phyloP scores from a whole-genome alignment of 495 filamentous ascomycete species.

The Podospora sp. region DNA sequence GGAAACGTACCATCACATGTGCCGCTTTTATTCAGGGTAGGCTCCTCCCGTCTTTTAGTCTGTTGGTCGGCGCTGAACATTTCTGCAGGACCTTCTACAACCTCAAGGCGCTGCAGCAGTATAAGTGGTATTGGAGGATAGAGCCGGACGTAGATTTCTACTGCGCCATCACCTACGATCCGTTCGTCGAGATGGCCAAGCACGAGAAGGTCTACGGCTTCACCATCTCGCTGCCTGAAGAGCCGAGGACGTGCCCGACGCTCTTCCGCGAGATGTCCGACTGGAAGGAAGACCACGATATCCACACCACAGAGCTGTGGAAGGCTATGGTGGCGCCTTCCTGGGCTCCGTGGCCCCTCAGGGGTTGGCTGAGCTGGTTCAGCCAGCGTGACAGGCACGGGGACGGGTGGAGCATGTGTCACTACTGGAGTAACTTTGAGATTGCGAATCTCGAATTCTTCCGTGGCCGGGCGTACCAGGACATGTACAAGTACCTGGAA shows the following conservation, averaged over 20 bases:
- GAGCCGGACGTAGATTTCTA: slow-evolving; percentile 56
- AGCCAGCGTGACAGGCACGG: slow-evolving; percentile 36
- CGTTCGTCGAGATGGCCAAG: slow-evolving; percentile 56
- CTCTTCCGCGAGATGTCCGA: slow-evolving; percentile 52
- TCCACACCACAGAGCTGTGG: slow-evolving; percentile 40
- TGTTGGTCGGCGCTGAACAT: background rate
- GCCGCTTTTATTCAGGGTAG: slow-evolving; percentile 94
- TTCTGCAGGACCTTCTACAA: slow-evolving; percentile 61
- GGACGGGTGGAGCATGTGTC: slow-evolving; percentile 52
- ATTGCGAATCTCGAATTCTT: slow-evolving; percentile 59
- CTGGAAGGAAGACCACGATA: slow-evolving; percentile 41
- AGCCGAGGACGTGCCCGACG: slow-evolving; percentile 49
- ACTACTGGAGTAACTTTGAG: slow-evolving; percentile 64
- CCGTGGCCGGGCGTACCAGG: slow-evolving; percentile 50
- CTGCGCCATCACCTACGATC: slow-evolving; percentile 59
- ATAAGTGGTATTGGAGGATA: slow-evolving; percentile 59
- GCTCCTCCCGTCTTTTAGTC: slow-evolving; percentile 4
- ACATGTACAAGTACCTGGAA: slow-evolving; percentile 53
- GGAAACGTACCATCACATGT: slow-evolving; percentile 98
- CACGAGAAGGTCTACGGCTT: slow-evolving; percentile 56
- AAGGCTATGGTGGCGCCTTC: slow-evolving; percentile 43
- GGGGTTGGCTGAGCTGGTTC: slow-evolving; percentile 40
- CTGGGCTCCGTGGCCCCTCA: slow-evolving; percentile 46
- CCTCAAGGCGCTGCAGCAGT: slow-evolving; percentile 45
- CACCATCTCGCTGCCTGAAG: slow-evolving; percentile 55